Percentiles rank a stretch among this genome's conserved stretches.
Conservation (phyloP, 176 grass and related monocot genomes). For the Eragrostis nindensis region DNA sequence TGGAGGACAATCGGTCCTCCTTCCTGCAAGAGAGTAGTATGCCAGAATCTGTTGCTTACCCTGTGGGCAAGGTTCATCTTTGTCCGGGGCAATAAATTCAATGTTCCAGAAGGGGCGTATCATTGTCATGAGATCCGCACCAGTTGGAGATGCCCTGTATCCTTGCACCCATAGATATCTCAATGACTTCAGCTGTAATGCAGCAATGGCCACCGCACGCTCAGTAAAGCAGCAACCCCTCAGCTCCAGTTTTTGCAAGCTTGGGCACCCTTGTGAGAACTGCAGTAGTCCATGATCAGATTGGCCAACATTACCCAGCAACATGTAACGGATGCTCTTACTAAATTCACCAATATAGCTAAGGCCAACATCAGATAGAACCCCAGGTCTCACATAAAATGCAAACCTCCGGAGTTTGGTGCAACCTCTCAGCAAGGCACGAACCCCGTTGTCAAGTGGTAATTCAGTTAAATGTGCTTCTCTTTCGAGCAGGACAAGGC, state of each 20-base stretch:
- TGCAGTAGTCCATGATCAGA: constrained; percentile 68
- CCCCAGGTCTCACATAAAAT: constrained; percentile 95
- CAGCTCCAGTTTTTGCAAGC: constrained; percentile 93
- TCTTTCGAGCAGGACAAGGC: constrained; percentile 94
- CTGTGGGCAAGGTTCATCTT: constrained; percentile 43
- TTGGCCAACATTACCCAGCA: constrained; percentile 85
- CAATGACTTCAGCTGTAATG: constrained; percentile 63
- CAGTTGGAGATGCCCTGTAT: constrained; percentile 68
- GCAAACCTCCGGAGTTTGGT: constrained; percentile 84
- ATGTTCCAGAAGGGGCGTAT: constrained; percentile 94
- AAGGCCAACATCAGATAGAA: constrained; percentile 79
- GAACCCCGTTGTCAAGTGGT: constrained; percentile 89
- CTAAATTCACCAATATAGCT: constrained; percentile 82
- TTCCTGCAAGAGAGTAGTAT: constrained; percentile 92
- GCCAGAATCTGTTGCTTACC: constrained; percentile 84
- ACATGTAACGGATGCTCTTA: constrained; percentile 69
- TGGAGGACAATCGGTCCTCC: constrained; percentile 69
- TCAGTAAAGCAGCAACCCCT: constrained; percentile 88
- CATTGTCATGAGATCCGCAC: constrained; percentile 73
- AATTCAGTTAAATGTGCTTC: constrained; percentile 63
- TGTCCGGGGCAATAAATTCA: constrained; percentile 70
- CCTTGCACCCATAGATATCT: constrained; percentile 99
- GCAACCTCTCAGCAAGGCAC: constrained; percentile 79
- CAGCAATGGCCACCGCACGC: constrained; percentile 75
- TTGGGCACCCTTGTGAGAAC: constrained; percentile 66